phyloP scores from a whole-genome alignment of 2,329 filamentous ascomycete species.

The Ilyonectria destructans region DNA sequence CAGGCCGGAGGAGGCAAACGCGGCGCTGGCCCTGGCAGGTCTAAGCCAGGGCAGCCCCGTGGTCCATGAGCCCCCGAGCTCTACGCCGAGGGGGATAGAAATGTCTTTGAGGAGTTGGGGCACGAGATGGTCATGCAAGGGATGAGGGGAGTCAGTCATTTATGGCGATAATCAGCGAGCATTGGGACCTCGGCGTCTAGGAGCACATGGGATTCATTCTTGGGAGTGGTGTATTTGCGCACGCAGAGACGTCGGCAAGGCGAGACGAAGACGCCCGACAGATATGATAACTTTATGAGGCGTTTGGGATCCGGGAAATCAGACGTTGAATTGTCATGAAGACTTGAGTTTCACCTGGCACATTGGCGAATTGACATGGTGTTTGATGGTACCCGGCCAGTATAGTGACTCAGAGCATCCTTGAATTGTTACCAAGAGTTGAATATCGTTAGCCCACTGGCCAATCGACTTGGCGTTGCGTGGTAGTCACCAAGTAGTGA shows the following conservation, averaged over 20 bases:
- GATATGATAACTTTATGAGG: constrained; percentile 41
- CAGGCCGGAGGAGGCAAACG: constrained; percentile 43
- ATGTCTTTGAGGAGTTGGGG: constrained; percentile 41
- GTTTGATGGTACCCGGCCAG: not conserved
- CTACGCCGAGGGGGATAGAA: constrained; percentile 14
- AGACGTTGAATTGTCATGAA: constrained; percentile 6
- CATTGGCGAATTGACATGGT: not conserved
- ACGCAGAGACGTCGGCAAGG: constrained; percentile 6
- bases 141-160: constrained; percentile 24
- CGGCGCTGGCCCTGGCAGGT: constrained; percentile 44
- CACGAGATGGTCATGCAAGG: constrained; percentile 29
- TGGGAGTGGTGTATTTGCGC: constrained; percentile 8
- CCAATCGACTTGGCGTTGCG: too few relatives aligned
- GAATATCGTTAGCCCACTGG: too few relatives aligned
- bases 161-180: constrained; percentile 32
- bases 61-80: constrained; percentile 22
- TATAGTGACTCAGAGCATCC: not conserved
- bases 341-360: not conserved
- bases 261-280: not conserved
- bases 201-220: constrained; percentile 10
- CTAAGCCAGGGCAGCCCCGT: constrained; percentile 41
- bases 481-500: too few relatives aligned
- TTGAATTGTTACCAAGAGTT: not conserved
- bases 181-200: constrained; percentile 17
- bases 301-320: constrained; percentile 36